phyloP scores from a whole-genome alignment of 148 eudicot genomes.

The Spergularia bocconei region DNA sequence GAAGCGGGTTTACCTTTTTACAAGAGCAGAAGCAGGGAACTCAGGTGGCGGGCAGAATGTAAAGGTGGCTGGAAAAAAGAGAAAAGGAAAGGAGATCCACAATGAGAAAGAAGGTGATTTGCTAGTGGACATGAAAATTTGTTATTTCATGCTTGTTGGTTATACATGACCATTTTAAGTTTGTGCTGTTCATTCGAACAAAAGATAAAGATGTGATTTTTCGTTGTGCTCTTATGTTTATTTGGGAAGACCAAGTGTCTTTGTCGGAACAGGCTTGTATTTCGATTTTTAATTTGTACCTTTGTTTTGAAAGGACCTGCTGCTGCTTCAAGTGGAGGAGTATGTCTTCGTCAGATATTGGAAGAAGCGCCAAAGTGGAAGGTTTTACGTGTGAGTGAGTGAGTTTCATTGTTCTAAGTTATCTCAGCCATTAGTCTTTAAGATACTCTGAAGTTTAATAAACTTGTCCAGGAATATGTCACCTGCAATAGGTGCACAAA shows the following conservation, averaged over 20 bases:
- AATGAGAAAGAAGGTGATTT: conserved; percentile 51
- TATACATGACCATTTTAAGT: not conserved
- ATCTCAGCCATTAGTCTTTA: not conserved
- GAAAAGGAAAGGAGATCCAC: conserved; percentile 45
- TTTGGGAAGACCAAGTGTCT: not conserved
- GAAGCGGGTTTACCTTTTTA: conserved; percentile 79
- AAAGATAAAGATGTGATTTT: not conserved
- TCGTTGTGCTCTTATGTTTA: not conserved
- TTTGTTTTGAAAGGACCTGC: conserved; percentile 30
- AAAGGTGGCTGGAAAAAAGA: conserved; percentile 50
- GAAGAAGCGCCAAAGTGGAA: conserved; percentile 99
- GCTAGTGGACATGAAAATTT: not conserved
- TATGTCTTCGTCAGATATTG: conserved; percentile 71
- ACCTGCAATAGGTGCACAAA: not conserved
- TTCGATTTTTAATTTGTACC: not conserved
- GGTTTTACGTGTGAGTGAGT: conserved; percentile 99
- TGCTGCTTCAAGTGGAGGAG: conserved; percentile 37
- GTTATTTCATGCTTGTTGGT: not conserved
- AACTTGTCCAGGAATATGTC: not conserved
- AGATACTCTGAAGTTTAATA: not conserved
- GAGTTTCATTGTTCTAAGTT: conserved; percentile 37
- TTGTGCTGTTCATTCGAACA: not conserved
- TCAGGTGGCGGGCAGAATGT: conserved; percentile 39
- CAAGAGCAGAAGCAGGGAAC: conserved; percentile 48
- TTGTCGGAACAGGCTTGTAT: not conserved